phyloP scores from a whole-genome alignment of 73 alveolate genomes.

The Paramecium tetraurelia region DNA sequence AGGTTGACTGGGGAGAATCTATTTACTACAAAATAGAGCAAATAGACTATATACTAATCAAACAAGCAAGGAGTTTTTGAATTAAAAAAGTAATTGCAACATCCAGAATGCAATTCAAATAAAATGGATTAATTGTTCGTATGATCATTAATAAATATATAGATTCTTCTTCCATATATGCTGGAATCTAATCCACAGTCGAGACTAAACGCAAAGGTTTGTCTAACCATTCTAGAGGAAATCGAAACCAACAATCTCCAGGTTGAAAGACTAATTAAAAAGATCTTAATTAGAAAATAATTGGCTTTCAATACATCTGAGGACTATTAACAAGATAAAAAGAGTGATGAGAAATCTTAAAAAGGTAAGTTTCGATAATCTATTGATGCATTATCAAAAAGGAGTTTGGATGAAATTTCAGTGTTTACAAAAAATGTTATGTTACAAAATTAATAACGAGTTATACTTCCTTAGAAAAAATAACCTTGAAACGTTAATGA shows the following conservation, averaged over 20 bases:
- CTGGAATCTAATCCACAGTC: background rate
- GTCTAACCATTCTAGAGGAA: background rate
- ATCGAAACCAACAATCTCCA: background rate
- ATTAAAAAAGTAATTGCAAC: background rate
- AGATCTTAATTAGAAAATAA: background rate
- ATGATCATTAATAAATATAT: background rate
- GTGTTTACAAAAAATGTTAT: background rate
- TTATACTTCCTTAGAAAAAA: background rate
- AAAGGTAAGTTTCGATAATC: background rate
- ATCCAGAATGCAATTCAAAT: constrained; percentile 20
- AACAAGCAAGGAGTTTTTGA: constrained; percentile 6
- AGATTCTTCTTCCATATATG: background rate
- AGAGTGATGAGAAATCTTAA: background rate
- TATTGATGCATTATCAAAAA: background rate
- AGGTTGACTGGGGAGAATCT: constrained; percentile 16
- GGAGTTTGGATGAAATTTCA: background rate
- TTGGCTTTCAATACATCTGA: background rate
- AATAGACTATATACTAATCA: background rate
- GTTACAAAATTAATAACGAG: background rate
- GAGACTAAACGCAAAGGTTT: constrained; percentile 7
- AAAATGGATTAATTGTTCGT: constrained; percentile 23
- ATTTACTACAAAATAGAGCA: background rate
- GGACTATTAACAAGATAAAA: background rate
- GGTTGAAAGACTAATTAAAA: constrained; percentile 14
- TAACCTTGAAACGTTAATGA: background rate